Percentiles rank a stretch among this genome's conserved stretches.
These are phyloP conservation scores for Mycosphaerella sp. DNA, from an alignment of 2,329 filamentous ascomycete species.

Conservation along the genomic window DNA sequence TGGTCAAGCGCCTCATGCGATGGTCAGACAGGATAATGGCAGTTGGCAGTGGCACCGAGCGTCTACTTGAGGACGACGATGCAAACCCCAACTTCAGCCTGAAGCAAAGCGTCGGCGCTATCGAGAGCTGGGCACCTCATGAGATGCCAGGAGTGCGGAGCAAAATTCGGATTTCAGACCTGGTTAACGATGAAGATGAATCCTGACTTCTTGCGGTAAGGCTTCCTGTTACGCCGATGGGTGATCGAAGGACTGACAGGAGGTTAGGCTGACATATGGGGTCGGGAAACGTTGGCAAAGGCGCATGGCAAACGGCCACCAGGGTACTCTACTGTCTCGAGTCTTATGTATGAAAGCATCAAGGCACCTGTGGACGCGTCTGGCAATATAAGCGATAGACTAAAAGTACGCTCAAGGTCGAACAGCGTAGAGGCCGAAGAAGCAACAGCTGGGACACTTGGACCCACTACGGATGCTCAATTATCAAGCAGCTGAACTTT, in stretches of 20 bases:
- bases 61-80: constrained; percentile 30
- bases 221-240: no score
- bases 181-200: constrained; percentile 26
- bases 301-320: not conserved
- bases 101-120: constrained; percentile 27
- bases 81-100: constrained; percentile 23
- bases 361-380: not conserved
- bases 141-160: constrained; percentile 27
- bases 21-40: constrained; percentile 33
- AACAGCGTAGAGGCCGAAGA: not conserved
- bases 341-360: not conserved
- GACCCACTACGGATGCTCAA: constrained; percentile 9
- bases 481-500: constrained; percentile 34
- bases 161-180: constrained; percentile 28
- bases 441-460: not conserved
- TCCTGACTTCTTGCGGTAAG: constrained; percentile 5
- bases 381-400: not conserved
- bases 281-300: not conserved
- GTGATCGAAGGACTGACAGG: no score
- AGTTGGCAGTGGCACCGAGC: constrained; percentile 28
- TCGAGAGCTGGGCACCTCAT: constrained; percentile 31
- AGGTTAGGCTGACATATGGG: constrained; percentile 3
- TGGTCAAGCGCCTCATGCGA: constrained; percentile 33
- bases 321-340: not conserved
- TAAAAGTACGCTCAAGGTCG: no score